phyloP scores from a whole-genome alignment of 108 stramenopile genomes.

The Nitzschia sp. region DNA sequence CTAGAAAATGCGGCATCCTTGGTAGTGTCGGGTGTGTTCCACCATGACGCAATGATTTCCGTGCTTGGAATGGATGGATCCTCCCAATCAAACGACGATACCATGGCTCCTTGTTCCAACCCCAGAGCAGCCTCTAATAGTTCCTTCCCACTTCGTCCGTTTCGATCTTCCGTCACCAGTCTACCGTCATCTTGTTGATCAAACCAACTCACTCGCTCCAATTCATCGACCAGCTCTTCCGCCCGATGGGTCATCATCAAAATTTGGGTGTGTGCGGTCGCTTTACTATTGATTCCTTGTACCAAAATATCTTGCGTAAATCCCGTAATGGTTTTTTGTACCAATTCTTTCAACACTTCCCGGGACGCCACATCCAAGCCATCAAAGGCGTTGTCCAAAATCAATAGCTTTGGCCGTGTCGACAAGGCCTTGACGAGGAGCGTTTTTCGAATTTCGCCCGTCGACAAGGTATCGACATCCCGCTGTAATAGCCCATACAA shows the following conservation, averaged over 20 bases:
- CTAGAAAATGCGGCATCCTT: background rate
- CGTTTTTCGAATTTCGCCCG: slow-evolving; percentile 82
- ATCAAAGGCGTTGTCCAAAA: slow-evolving; percentile 85
- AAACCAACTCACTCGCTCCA: slow-evolving; percentile 35
- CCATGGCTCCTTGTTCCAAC: background rate
- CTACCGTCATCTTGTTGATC: background rate
- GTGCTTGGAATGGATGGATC: slow-evolving; percentile 10
- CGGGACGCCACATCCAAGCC: slow-evolving; percentile 71
- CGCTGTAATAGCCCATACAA: slow-evolving; percentile 64
- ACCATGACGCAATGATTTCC: slow-evolving; percentile 6
- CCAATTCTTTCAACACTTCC: slow-evolving; percentile 45
- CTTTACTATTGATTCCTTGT: slow-evolving; percentile 56
- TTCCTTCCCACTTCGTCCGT: slow-evolving; percentile 7
- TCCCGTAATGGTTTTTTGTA: slow-evolving; percentile 60
- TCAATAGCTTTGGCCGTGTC: slow-evolving; percentile 47
- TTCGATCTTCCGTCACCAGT: slow-evolving; percentile 19
- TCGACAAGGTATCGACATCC: slow-evolving; percentile 58
- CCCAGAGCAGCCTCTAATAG: background rate
- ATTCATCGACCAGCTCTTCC: slow-evolving; percentile 69
- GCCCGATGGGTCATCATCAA: slow-evolving; percentile 63
- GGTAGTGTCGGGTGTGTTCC: background rate
- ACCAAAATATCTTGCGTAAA: slow-evolving; percentile 74
- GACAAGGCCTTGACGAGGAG: slow-evolving; percentile 66
- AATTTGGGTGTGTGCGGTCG: slow-evolving; percentile 63
- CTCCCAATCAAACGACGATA: slow-evolving; percentile 8